phyloP scores from a whole-genome alignment of 164 flowering plant genomes.

The Kingdonia uniflora region DNA sequence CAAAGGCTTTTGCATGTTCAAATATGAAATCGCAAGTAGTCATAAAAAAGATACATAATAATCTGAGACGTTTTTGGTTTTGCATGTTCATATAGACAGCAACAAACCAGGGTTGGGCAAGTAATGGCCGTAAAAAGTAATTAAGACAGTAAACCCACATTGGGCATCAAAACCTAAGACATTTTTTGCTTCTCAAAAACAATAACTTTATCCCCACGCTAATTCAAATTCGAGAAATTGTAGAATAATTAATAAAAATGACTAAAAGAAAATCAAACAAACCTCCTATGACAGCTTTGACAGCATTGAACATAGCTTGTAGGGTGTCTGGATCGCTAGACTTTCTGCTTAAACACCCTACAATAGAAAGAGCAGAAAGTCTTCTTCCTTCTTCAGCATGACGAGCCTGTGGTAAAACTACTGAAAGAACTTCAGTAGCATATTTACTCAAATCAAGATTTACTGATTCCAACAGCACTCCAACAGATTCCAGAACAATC shows the following conservation, averaged over 20 bases:
- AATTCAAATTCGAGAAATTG: too few species aligned
- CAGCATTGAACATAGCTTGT: constrained; percentile 59
- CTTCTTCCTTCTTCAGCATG: constrained; percentile 89
- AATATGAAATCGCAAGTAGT: background rate
- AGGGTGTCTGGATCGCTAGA: constrained; percentile 91
- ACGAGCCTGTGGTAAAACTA: constrained; percentile 70
- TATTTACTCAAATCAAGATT: constrained; percentile 89
- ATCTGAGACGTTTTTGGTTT: too few species aligned
- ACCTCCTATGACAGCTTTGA: constrained; percentile 89
- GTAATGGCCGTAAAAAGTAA: too few species aligned
- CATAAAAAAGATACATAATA: background rate
- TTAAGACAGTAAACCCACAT: too few species aligned
- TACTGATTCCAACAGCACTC: constrained; percentile 54
- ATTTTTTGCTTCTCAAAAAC: too few species aligned
- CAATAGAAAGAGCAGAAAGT: constrained; percentile 47
- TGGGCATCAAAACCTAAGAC: background rate
- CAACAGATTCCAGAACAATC: constrained; percentile 77
- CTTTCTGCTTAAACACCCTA: constrained; percentile 62
- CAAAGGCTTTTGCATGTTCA: too few species aligned
- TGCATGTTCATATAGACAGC: too few species aligned
- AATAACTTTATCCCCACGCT: too few species aligned
- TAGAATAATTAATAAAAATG: background rate
- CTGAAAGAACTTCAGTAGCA: constrained; percentile 70
- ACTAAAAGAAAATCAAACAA: constrained; percentile 3
- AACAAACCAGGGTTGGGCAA: too few species aligned